Conservation (phyloP, 768 basidiomycete species). For the Tulasnella sp. region DNA sequence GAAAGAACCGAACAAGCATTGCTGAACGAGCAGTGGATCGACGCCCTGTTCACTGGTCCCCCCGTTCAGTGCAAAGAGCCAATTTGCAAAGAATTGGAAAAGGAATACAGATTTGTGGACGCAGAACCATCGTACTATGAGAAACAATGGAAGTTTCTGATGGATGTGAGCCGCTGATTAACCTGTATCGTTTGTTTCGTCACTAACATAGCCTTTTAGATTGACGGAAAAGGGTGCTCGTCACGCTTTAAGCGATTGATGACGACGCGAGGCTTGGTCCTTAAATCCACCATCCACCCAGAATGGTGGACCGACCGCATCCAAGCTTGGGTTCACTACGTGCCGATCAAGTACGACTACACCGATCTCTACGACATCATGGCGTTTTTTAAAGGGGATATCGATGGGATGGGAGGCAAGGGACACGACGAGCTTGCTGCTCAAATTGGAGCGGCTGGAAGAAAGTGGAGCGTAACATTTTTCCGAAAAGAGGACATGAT, state of each 20-base stretch:
- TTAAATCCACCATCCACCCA: slow-evolving; percentile 43
- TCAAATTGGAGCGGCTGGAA: slow-evolving; percentile 54
- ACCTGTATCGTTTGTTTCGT: background rate
- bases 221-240: slow-evolving; percentile 40
- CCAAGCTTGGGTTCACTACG: slow-evolving; percentile 69
- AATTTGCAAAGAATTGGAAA: slow-evolving; percentile 30
- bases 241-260: slow-evolving; percentile 39
- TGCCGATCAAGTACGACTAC: slow-evolving; percentile 60
- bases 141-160: slow-evolving; percentile 32
- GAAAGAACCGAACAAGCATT: slow-evolving; percentile 12
- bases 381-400: slow-evolving; percentile 67
- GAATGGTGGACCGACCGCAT: slow-evolving; percentile 60
- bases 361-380: slow-evolving; percentile 67
- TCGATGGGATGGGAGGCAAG: slow-evolving; percentile 54
- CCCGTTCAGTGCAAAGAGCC: slow-evolving; percentile 34
- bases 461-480: slow-evolving; percentile 52
- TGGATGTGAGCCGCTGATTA: slow-evolving; percentile 34
- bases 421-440: slow-evolving; percentile 56
- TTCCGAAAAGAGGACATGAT: slow-evolving; percentile 61
- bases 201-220: background rate
- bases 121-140: slow-evolving; percentile 23
- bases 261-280: slow-evolving; percentile 34
- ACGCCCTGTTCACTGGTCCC: slow-evolving; percentile 35
- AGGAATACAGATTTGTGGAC: slow-evolving; percentile 31
- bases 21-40: slow-evolving; percentile 34